A percentile compares a stretch with the other conserved stretches of the same genome.
phyloP scores from a whole-genome alignment of 345 rosid genomes.

The Gossypium turneri region DNA sequence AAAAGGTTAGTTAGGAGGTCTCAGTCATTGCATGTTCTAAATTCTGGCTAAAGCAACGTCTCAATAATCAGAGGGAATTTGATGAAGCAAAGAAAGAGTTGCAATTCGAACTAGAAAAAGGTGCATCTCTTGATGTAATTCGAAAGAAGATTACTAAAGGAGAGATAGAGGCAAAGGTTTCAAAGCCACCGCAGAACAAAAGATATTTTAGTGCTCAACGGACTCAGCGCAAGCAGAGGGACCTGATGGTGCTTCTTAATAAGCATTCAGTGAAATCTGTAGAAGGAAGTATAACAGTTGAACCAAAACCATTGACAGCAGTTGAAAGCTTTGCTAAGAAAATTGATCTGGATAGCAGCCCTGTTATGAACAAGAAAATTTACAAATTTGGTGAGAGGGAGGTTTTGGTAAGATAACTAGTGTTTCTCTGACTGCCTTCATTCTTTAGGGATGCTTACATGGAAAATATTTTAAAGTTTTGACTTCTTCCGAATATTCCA shows the following conservation, averaged over 20 bases:
- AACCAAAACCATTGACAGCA: conserved; percentile 51
- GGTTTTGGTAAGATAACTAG: conserved; percentile 62
- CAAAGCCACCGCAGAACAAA: conserved; percentile 31
- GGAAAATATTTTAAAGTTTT: conserved; percentile 16
- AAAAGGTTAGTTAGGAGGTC: not conserved
- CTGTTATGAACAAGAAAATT: conserved; percentile 52
- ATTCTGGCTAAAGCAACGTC: conserved; percentile 13
- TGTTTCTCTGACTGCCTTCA: conserved; percentile 1
- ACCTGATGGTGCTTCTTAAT: conserved; percentile 55
- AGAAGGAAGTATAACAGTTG: conserved; percentile 32
- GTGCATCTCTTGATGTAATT: conserved; percentile 50
- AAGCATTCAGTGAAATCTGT: conserved; percentile 40
- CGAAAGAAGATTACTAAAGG: conserved; percentile 51
- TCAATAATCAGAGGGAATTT: conserved; percentile 46
- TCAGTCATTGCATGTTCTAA: conserved; percentile 1
- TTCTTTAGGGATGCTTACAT: conserved; percentile 1
- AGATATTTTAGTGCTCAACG: conserved; percentile 40
- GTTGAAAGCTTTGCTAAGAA: conserved; percentile 60
- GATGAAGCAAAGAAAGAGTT: conserved; percentile 67
- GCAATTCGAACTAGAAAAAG: conserved; percentile 54
- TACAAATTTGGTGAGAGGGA: conserved; percentile 67
- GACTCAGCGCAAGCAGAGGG: conserved; percentile 75
- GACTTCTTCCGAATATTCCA: conserved; percentile 25
- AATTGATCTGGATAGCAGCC: conserved; percentile 47
- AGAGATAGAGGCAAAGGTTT: conserved; percentile 20